Base-by-base conservation (phyloP, 352 stramenopile species). In the Pythium rishiriense region DNA sequence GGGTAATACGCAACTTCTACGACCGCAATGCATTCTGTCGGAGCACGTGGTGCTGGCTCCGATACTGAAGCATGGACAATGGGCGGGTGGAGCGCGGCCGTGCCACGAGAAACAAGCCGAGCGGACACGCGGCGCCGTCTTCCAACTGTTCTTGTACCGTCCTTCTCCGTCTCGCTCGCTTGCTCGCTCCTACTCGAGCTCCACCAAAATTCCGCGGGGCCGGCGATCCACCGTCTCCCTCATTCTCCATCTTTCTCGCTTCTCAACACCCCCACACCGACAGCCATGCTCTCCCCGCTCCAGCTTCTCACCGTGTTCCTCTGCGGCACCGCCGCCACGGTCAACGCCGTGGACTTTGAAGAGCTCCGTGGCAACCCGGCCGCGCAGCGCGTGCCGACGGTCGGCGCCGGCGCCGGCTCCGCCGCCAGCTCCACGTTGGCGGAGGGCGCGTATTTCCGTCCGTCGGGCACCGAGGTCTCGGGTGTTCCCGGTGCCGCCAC, bases 371-470 rank as follows among this genome's bases (percentile, higher is more conserved):
- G 24, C 42, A 48, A 26, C 42, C 35, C 35, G 9, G 12, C 12
- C 35, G 35, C 12, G 35, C 35, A 42, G 12, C 35, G 35, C 35
- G 35, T 14, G 35, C 35, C 35, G 5, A 14, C 11, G 7, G 35
- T 42, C 9, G 35, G 9, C 9, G 35, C 35, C 12, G 35, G 19
- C 7, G 15, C 26, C 22, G n/a, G 24, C 17, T 48, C 46, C 14
- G 4, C 46, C 7, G 15, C 26, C 22, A 33, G 24, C 17, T 48
- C 46, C 14, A 12, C 46, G 26, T 11, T 53, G 21, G 46, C 21
- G 5, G 46, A 31, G 14, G 46, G 46, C 12, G 26, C 46, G 22
- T 81, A 81, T 61, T 80, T 64, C 70, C 69, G 68, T 4, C 73
- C 73, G 2, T 59, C 46, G 0, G 73, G 70, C 19, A 50, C 45